These are phyloP conservation scores for Zanthoxylum bungeanum DNA, from an alignment of 345 rosid species.

Conservation along the genomic window DNA sequence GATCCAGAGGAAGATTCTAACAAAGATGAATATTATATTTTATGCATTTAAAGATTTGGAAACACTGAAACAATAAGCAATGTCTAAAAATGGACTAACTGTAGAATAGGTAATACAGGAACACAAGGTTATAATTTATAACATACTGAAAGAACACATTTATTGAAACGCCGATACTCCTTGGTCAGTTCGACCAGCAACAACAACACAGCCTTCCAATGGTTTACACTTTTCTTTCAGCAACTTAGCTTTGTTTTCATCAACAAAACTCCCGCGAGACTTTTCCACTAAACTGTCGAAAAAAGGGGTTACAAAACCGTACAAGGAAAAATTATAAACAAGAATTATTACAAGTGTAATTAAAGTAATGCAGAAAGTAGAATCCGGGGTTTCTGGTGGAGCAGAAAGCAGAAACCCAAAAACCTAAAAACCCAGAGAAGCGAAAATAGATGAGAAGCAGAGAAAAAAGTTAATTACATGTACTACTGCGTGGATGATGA, in stretches of 20 bases:
- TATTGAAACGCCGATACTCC: constrained; percentile 91
- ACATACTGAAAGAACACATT: constrained; percentile 98
- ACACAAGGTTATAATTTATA: constrained; percentile 6
- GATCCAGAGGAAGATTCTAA: not conserved
- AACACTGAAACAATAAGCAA: not conserved
- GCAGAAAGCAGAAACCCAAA: too few relatives aligned
- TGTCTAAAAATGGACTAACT: not conserved
- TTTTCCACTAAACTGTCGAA: constrained; percentile 65
- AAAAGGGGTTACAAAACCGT: not conserved
- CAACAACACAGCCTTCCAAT: constrained; percentile 74
- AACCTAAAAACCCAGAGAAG: too few relatives aligned
- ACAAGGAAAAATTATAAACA: not conserved
- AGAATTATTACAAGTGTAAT: not conserved
- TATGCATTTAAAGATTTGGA: not conserved
- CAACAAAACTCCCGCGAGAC: constrained; percentile 81
- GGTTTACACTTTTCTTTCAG: constrained; percentile 73
- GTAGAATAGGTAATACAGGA: not conserved
- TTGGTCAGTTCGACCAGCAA: constrained; percentile 97
- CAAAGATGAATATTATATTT: not conserved
- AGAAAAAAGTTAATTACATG: too few relatives aligned
- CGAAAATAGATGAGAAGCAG: too few relatives aligned
- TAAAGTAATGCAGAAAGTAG: not conserved
- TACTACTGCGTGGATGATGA: too few relatives aligned
- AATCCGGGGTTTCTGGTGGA: too few relatives aligned
- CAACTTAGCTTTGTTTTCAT: constrained; percentile 78